A percentile compares a stretch with the other conserved stretches of the same genome.
These are phyloP conservation scores for Geranium incanum DNA, from an alignment of 441 rosid genomes.

Conservation along the genomic window DNA sequence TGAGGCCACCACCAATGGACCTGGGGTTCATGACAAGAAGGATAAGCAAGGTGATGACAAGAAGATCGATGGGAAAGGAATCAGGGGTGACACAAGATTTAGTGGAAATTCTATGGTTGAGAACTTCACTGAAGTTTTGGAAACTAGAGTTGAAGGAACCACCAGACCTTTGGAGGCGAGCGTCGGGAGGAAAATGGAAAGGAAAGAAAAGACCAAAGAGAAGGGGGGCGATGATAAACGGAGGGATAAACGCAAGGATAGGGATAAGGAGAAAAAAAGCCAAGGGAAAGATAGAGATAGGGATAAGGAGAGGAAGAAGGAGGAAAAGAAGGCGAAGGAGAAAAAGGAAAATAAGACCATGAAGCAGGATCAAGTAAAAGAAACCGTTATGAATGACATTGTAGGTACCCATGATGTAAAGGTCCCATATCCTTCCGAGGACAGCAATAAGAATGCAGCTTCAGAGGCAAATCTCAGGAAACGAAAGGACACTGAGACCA, in stretches of 20 bases:
- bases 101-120: slow-evolving; percentile 22
- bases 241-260: slow-evolving; percentile 26
- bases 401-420: slow-evolving; percentile 20
- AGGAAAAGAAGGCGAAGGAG: slow-evolving; percentile 22
- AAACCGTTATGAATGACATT: slow-evolving; percentile 27
- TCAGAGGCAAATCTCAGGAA: slow-evolving; percentile 29
- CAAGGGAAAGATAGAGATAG: slow-evolving; percentile 12
- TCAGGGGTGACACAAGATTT: slow-evolving; percentile 22
- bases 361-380: slow-evolving; percentile 31
- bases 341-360: slow-evolving; percentile 24
- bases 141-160: slow-evolving; percentile 16
- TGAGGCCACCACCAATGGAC: slow-evolving; percentile 19
- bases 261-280: slow-evolving; percentile 21
- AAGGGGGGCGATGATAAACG: slow-evolving; percentile 26
- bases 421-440: slow-evolving; percentile 23
- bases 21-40: slow-evolving; percentile 27
- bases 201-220: slow-evolving; percentile 29
- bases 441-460: slow-evolving; percentile 21
- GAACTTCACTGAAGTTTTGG: slow-evolving; percentile 17
- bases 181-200: slow-evolving; percentile 22
- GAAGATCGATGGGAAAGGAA: slow-evolving; percentile 24
- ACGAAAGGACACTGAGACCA: slow-evolving; percentile 34
- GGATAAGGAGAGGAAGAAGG: slow-evolving; percentile 20
- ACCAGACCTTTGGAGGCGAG: slow-evolving; percentile 17
- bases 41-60: slow-evolving; percentile 20